These are phyloP conservation scores for Auricularia heimuer DNA, from an alignment of 768 basidiomycete genomes.

Conservation along the genomic window DNA sequence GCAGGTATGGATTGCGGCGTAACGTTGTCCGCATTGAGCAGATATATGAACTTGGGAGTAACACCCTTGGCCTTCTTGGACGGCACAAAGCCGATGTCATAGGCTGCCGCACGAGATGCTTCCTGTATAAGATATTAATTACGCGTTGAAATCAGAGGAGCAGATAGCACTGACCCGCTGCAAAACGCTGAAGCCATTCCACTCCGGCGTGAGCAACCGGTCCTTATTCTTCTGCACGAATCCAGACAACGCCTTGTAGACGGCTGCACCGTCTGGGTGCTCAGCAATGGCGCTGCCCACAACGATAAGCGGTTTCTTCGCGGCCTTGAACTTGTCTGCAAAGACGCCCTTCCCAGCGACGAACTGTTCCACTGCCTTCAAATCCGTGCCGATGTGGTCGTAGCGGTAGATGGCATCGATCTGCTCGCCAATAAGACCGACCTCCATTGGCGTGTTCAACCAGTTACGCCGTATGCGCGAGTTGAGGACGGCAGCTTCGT, in stretches of 20 bases:
- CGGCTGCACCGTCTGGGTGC: constrained; percentile 72
- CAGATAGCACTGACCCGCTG: constrained; percentile 59
- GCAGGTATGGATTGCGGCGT: constrained; percentile 79
- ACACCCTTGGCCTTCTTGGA: constrained; percentile 64
- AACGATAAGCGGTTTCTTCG: constrained; percentile 87
- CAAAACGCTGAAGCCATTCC: constrained; percentile 91
- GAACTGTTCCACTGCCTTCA: constrained; percentile 68
- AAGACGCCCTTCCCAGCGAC: constrained; percentile 70
- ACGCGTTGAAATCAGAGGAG: constrained; percentile 1
- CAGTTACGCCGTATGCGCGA: constrained; percentile 93
- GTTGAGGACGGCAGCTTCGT: constrained; percentile 95
- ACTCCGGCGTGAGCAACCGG: constrained; percentile 73
- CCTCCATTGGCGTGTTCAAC: constrained; percentile 76
- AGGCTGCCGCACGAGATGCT: constrained; percentile 88
- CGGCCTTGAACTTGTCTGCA: constrained; percentile 75
- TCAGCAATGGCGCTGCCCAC: constrained; percentile 83
- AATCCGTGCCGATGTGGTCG: constrained; percentile 74
- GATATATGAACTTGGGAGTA: constrained; percentile 90
- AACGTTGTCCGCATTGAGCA: constrained; percentile 92
- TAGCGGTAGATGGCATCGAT: constrained; percentile 91
- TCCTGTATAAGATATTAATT: constrained; percentile 33
- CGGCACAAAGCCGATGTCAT: constrained; percentile 90
- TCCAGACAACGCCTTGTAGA: constrained; percentile 66
- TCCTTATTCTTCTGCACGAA: constrained; percentile 72
- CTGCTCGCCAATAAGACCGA: constrained; percentile 84